Conservation (phyloP, 2,329 filamentous ascomycete genomes). For the Neonectria hederae region DNA sequence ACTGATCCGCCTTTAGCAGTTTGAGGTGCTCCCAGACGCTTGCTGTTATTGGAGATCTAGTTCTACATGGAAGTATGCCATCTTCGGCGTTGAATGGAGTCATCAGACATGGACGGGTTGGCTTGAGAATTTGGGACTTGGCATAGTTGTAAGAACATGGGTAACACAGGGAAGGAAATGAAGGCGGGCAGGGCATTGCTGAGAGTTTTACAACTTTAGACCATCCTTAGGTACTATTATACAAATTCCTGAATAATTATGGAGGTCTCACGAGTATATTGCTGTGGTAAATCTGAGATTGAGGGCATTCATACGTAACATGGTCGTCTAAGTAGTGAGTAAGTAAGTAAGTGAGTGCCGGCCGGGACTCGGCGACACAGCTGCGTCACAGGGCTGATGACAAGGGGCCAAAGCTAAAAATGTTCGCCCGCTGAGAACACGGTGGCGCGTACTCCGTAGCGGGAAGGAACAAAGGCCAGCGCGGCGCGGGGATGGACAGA, state of each 20-base stretch:
- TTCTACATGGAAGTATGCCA: not conserved
- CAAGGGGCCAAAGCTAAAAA: slow-evolving; percentile 8
- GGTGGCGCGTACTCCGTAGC: slow-evolving; percentile 46
- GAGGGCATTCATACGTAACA: too few species aligned
- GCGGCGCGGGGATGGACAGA: slow-evolving; percentile 43
- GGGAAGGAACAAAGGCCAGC: slow-evolving; percentile 17
- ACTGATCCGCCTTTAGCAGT: not conserved
- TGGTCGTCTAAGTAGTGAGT: too few species aligned
- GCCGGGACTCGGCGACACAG: not conserved
- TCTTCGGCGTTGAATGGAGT: slow-evolving; percentile 15
- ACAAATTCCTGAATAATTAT: not conserved
- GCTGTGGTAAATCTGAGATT: not conserved
- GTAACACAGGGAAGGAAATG: not conserved
- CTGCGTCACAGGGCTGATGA: slow-evolving; percentile 31
- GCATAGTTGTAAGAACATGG: not conserved
- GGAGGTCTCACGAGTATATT: not conserved
- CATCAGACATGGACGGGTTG: not conserved
- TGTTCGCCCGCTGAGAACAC: slow-evolving; percentile 44
- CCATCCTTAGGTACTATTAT: not conserved
- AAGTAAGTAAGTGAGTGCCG: too few species aligned
- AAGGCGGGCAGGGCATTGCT: not conserved
- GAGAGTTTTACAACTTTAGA: not conserved
- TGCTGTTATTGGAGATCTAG: not conserved
- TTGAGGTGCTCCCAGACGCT: not conserved
- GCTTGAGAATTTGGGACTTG: not conserved